Percentiles rank a stretch among this genome's conserved stretches.
These are phyloP conservation scores for Fusarium vanettenii DNA, from an alignment of 2,329 filamentous ascomycete genomes.

Conservation along the genomic window DNA sequence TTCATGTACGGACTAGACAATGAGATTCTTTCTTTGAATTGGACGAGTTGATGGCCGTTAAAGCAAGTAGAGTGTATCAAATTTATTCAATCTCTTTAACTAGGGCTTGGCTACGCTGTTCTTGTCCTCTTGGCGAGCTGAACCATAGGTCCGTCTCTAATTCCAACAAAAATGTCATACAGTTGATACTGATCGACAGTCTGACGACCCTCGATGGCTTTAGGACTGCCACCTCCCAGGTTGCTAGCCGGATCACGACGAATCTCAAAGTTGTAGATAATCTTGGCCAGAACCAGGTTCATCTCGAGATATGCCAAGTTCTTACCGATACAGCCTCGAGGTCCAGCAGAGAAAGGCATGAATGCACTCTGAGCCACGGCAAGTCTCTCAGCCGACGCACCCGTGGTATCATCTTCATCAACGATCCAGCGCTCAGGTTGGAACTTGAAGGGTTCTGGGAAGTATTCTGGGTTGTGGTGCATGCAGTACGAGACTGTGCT, in stretches of 20 bases:
- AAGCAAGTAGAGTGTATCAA: neutral
- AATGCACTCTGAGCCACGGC: conserved; percentile 17
- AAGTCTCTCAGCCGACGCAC: conserved; percentile 1
- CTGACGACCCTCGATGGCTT: conserved; percentile 15
- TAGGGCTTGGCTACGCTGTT: neutral
- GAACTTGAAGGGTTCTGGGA: conserved; percentile 25
- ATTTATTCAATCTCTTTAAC: neutral
- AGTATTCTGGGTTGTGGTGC: conserved; percentile 27
- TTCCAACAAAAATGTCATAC: conserved; percentile 22
- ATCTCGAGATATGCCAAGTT: conserved; percentile 36
- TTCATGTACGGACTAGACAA: neutral
- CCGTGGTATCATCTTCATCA: neutral
- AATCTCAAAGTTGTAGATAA: conserved; percentile 21
- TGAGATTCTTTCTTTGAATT: neutral
- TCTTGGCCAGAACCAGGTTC: conserved; percentile 25
- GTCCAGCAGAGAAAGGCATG: conserved; percentile 25
- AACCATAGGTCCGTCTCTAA: conserved; percentile 26
- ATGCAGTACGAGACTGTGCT: conserved; percentile 21
- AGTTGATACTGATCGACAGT: conserved; percentile 28
- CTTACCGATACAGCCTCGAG: conserved; percentile 29
- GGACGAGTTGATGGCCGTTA: neutral
- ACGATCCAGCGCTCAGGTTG: conserved; percentile 33
- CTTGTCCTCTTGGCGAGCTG: conserved; percentile 10
- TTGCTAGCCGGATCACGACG: conserved; percentile 16
- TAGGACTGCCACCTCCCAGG: conserved; percentile 20